Evolutionary conservation across 2,329 filamentous ascomycete genomes (phyloP).

Genomic region (Diatrype stigma): DNA sequence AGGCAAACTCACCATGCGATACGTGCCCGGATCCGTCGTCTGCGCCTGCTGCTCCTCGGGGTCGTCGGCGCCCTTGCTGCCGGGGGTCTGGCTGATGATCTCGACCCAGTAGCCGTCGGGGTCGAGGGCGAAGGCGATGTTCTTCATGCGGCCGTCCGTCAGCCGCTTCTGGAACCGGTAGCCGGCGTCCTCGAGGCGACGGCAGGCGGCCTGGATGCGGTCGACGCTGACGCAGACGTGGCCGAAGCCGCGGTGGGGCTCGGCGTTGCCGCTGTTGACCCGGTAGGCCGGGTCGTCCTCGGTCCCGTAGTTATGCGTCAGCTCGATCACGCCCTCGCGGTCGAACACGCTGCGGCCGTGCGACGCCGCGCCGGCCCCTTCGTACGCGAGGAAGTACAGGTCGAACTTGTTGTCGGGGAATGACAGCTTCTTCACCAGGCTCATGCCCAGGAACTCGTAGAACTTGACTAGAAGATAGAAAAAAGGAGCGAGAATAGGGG

Average conservation of each 20-base stretch:
- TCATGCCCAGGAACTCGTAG: constrained; percentile 91
- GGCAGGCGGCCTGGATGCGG: constrained; percentile 83
- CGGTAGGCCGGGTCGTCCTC: constrained; percentile 79
- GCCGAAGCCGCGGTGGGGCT: constrained; percentile 78
- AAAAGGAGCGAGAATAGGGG: neutral
- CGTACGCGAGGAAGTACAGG: constrained; percentile 91
- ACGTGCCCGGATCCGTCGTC: constrained; percentile 70
- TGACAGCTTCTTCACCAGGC: constrained; percentile 71
- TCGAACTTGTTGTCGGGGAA: constrained; percentile 90
- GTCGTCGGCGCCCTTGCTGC: constrained; percentile 45
- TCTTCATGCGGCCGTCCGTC: constrained; percentile 77
- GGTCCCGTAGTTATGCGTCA: constrained; percentile 82
- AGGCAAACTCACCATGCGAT: constrained; percentile 56
- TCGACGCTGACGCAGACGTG: constrained; percentile 82
- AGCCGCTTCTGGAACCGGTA: constrained; percentile 96
- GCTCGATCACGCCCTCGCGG: constrained; percentile 84
- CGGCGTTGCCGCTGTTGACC: constrained; percentile 84
- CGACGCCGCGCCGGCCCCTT: constrained; percentile 70
- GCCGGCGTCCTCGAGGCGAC: constrained; percentile 82
- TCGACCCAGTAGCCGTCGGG: constrained; percentile 88
- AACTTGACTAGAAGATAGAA: constrained; percentile 63
- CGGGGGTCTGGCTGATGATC: constrained; percentile 66
- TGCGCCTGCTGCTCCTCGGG: constrained; percentile 67
- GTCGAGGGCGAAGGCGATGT: constrained; percentile 87
- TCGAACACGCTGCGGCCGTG: constrained; percentile 69